Base-by-base conservation (phyloP, 2,329 filamentous ascomycete genomes). In the Colletotrichum chrysophilum region DNA sequence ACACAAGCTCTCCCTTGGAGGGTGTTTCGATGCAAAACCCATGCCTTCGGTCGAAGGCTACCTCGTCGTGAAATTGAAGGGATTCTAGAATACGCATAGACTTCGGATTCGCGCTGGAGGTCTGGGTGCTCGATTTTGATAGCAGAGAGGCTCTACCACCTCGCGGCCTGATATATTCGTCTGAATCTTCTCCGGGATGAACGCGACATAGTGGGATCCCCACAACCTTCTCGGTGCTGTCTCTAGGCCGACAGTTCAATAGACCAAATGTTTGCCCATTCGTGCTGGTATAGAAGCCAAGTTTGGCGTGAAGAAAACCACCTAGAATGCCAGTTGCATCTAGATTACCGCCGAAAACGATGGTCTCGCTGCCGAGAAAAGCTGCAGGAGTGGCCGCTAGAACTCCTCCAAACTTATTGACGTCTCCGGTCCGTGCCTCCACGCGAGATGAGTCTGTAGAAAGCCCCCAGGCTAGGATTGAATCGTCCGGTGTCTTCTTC, bases 391-490 rank as follows among this genome's bases (percentile, higher is more conserved):
- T 60, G 3, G 38, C 3, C 1, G 71, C 71, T 16, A 69, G 34
- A 8, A 58, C 14, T 4, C 26, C 18, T 4, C 66, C 71, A 43
- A n/a, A 32, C 5, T 64, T n/a, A 12, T 32, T 32, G 14, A 56
- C 6, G 21, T 8, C 24, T 26, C 9, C 30, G 1, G 21, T 56
- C 10, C 5, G 5, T 13, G 2, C 32, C n/a, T 18, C 14, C 14
- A 1, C 18, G 18, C 7, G 38, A 18, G 18, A 3, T 0, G 13
- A 30, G 21, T 48, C n/a, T 2, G 55, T 16, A 13, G 18, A 7
- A 5, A 74, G 21, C 3, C 26, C 71, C 79, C 79, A 80, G 8
- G 78, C 77, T 1, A 80, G 58, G 12, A 80, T 78, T 2, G 79
- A 80, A 16, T 80, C 74, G 14, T 80, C 78, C 5, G 55, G 67